phyloP scores from a whole-genome alignment of 768 basidiomycete genomes.

The Boletellus sp. region DNA sequence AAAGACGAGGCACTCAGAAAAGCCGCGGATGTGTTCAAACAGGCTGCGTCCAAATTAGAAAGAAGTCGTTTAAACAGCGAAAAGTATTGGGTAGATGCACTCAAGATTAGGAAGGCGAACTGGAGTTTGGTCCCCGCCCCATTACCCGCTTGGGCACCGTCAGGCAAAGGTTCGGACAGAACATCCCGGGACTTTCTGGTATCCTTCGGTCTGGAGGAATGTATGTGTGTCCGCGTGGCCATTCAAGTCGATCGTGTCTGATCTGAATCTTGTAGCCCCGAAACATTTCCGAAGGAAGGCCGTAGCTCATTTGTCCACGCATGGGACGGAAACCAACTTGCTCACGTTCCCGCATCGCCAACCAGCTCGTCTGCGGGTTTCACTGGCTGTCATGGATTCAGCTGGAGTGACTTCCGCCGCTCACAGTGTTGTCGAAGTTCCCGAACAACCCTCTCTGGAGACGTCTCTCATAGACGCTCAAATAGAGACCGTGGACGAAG shows the following conservation, averaged over 20 bases:
- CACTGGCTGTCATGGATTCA: conserved; percentile 37
- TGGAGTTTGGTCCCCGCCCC: conserved; percentile 82
- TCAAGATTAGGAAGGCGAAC: conserved; percentile 70
- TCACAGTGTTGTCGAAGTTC: conserved; percentile 35
- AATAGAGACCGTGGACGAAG: conserved; percentile 72
- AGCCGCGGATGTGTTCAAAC: conserved; percentile 66
- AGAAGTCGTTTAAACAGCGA: conserved; percentile 57
- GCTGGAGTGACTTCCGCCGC: conserved; percentile 33
- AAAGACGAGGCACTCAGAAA: conserved; percentile 79
- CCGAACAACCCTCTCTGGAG: conserved; percentile 42
- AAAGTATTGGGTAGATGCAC: conserved; percentile 78
- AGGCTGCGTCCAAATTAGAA: conserved; percentile 68
- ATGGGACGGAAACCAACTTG: conserved; percentile 39
- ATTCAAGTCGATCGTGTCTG: not conserved
- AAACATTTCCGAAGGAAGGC: conserved; percentile 61
- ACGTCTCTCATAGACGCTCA: conserved; percentile 56
- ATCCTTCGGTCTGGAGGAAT: conserved; percentile 78
- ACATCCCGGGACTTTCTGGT: conserved; percentile 79
- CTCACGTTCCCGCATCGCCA: conserved; percentile 66
- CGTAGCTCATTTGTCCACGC: conserved; percentile 60
- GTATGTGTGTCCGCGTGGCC: conserved; percentile 42
- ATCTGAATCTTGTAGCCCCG: conserved; percentile 47
- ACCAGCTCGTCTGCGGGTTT: conserved; percentile 59
- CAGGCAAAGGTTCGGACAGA: conserved; percentile 74
- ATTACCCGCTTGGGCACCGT: conserved; percentile 63